Evolutionary conservation across 805 yeast species (phyloP).

Genomic region (Candida boidinii): DNA sequence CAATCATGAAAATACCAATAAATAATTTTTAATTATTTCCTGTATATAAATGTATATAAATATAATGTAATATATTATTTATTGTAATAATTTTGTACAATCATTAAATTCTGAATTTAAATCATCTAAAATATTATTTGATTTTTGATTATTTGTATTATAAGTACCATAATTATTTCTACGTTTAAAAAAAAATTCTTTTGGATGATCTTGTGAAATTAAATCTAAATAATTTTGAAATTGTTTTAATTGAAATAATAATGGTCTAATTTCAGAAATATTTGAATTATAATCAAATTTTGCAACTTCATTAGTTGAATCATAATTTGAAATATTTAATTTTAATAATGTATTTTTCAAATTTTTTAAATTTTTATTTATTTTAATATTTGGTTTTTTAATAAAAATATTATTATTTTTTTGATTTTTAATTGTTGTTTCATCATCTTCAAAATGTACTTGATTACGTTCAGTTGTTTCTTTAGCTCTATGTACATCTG

Average conservation of each 20-base stretch:
- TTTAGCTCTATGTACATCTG: constrained; percentile 10
- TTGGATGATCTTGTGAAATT: constrained; percentile 25
- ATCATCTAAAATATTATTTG: constrained; percentile 18
- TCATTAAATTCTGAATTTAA: constrained; percentile 17
- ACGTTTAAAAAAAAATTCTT: constrained; percentile 22
- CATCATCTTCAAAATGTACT: not conserved
- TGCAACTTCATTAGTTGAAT: constrained; percentile 3
- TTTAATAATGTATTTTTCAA: constrained; percentile 21
- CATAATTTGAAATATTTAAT: constrained; percentile 16
- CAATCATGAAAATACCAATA: not conserved
- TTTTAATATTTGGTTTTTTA: constrained; percentile 4
- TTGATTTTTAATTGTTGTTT: not conserved
- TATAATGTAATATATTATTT: not conserved
- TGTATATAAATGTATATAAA: not conserved
- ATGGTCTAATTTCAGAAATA: constrained; percentile 27
- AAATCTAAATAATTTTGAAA: constrained; percentile 22
- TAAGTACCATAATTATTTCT: constrained; percentile 11
- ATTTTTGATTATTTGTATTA: constrained; percentile 4
- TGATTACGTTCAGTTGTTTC: not conserved
- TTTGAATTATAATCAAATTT: constrained; percentile 9
- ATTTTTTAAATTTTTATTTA: constrained; percentile 19
- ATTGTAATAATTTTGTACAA: constrained; percentile 6
- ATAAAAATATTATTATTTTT: not conserved
- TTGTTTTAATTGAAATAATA: constrained; percentile 24
- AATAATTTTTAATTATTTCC: not conserved